These are phyloP conservation scores for Clitocybe nebularis DNA, from an alignment of 1,284 basidiomycete genomes.

Conservation along the genomic window DNA sequence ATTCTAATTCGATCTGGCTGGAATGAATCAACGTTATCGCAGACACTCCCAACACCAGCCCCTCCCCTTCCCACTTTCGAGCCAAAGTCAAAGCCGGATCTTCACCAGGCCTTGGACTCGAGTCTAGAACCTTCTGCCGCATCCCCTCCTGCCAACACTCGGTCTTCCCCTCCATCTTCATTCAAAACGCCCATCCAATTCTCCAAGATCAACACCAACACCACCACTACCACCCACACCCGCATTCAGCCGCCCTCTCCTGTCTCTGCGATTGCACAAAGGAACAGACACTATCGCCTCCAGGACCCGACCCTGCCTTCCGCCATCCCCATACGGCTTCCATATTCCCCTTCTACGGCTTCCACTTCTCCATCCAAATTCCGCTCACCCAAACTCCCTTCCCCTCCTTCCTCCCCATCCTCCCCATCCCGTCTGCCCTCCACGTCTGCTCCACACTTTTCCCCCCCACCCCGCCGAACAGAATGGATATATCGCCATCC, in stretches of 20 bases:
- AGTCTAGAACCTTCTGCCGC: conserved; percentile 8
- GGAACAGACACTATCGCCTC: conserved; percentile 19
- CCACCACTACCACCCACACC: conserved; percentile 6
- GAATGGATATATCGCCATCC: conserved; percentile 47
- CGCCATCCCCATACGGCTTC: neutral
- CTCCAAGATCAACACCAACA: conserved; percentile 8
- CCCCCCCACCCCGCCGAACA: conserved; percentile 14
- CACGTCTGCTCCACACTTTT: conserved; percentile 11
- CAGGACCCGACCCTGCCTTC: conserved; percentile 5
- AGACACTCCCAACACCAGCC: neutral
- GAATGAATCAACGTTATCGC: too few relatives aligned
- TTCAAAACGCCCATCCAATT: conserved; percentile 6
- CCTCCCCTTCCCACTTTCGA: neutral
- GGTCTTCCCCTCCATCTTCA: conserved; percentile 5
- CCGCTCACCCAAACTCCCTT: conserved; percentile 5
- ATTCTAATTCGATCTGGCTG: too few relatives aligned
- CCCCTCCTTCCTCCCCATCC: conserved; percentile 15
- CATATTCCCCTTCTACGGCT: conserved; percentile 2
- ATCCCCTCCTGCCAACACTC: conserved; percentile 1
- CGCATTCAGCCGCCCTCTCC: conserved; percentile 10
- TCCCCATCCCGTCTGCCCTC: conserved; percentile 5
- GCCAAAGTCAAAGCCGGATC: neutral
- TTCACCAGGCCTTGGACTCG: neutral
- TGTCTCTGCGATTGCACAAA: conserved; percentile 11
- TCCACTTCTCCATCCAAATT: conserved; percentile 14